Percentiles rank a stretch among this genome's conserved stretches.
These are phyloP conservation scores for Pseudevernia furfuracea DNA, from an alignment of 495 filamentous ascomycete genomes.

Conservation along the genomic window DNA sequence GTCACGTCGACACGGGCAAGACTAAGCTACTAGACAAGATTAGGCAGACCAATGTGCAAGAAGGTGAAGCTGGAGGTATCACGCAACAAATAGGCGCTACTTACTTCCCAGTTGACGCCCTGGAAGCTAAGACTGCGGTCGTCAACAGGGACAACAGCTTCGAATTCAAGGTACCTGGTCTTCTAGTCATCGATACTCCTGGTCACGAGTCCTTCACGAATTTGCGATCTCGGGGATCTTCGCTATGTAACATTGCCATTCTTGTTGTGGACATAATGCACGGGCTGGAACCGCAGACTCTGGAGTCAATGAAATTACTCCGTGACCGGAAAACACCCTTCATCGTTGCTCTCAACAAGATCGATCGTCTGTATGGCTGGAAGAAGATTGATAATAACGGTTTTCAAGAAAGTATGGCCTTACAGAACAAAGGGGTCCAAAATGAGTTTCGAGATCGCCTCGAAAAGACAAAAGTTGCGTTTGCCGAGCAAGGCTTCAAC, in stretches of 20 bases:
- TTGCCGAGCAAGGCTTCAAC: slow-evolving; percentile 96
- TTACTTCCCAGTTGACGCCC: slow-evolving; percentile 94
- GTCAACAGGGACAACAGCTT: slow-evolving; percentile 87
- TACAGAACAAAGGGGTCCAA: slow-evolving; percentile 91
- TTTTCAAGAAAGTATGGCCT: slow-evolving; percentile 80
- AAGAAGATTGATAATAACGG: slow-evolving; percentile 97
- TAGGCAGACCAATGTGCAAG: slow-evolving; percentile 96
- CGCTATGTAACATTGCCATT: slow-evolving; percentile 98
- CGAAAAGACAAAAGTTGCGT: slow-evolving; percentile 84
- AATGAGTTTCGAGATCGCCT: slow-evolving; percentile 90
- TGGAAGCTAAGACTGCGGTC: slow-evolving; percentile 82
- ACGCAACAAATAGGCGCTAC: slow-evolving; percentile 99
- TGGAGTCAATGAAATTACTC: slow-evolving; percentile 92
- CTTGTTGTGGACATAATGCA: slow-evolving; percentile 99
- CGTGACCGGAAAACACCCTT: slow-evolving; percentile 94
- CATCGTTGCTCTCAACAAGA: slow-evolving; percentile 99
- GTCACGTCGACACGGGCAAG: slow-evolving; percentile 99
- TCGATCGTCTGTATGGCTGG: slow-evolving; percentile 98
- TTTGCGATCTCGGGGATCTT: slow-evolving; percentile 88
- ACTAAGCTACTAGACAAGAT: slow-evolving; percentile 99
- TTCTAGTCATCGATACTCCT: slow-evolving; percentile 96
- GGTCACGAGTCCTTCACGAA: slow-evolving; percentile 99
- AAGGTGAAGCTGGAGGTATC: slow-evolving; percentile 99
- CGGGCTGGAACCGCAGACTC: slow-evolving; percentile 93
- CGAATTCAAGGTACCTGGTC: slow-evolving; percentile 95